Percentiles rank a stretch among this genome's conserved stretches.
phyloP scores from a whole-genome alignment of 495 filamentous ascomycete genomes.

The Sordaria brevicollis region DNA sequence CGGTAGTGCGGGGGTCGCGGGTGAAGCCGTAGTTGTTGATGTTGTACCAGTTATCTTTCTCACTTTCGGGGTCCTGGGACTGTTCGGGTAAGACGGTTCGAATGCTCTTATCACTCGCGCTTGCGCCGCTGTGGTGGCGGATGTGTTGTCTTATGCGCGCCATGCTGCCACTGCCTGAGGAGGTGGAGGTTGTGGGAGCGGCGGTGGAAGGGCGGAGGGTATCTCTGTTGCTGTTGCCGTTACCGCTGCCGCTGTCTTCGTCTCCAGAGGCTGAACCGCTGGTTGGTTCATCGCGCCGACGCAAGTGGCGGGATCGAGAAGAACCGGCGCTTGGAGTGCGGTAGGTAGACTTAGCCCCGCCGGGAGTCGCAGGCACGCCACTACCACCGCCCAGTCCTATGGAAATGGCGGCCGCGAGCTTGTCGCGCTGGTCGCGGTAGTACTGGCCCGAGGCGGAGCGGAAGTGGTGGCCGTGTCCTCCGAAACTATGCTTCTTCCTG shows the following conservation, averaged over 20 bases:
- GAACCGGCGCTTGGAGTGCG: slow-evolving; percentile 9
- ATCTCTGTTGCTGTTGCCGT: slow-evolving; percentile 18
- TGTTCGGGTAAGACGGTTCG: too few species aligned
- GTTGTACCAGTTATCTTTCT: background rate
- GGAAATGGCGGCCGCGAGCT: background rate
- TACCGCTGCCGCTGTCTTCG: slow-evolving; percentile 17
- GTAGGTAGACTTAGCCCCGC: background rate
- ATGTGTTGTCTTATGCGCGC: slow-evolving; percentile 26
- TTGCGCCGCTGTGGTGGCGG: slow-evolving; percentile 24
- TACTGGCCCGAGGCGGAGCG: background rate
- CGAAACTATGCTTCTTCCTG: slow-evolving; percentile 16
- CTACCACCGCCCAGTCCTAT: background rate
- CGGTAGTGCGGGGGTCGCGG: background rate
- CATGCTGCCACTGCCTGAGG: slow-evolving; percentile 14
- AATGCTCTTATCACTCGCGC: slow-evolving; percentile 22
- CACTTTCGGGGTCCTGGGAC: background rate
- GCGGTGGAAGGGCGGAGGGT: slow-evolving; percentile 24
- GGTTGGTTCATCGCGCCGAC: slow-evolving; percentile 2
- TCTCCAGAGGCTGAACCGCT: slow-evolving; percentile 17
- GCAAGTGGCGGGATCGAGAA: background rate
- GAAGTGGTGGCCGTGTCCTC: slow-evolving; percentile 6
- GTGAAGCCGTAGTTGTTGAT: background rate
- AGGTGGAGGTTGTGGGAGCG: background rate
- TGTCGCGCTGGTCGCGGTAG: background rate
- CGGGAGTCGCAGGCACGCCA: background rate